phyloP scores from a whole-genome alignment of 805 yeast species.

The Yamadazyma endophytica region DNA sequence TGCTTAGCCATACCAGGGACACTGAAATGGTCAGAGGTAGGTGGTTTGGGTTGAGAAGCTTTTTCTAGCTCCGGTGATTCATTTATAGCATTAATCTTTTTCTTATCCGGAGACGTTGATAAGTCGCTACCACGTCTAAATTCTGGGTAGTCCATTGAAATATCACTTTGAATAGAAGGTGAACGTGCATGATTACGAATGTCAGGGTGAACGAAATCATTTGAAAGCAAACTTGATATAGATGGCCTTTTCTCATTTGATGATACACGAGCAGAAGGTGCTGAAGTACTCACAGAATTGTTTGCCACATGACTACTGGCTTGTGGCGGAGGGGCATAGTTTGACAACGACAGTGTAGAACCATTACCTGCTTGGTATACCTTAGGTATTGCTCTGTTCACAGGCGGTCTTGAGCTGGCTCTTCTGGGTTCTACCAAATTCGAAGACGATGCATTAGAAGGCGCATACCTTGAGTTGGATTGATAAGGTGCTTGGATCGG shows the following conservation, averaged over 20 bases:
- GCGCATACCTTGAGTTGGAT: constrained; percentile 13
- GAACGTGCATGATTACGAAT: constrained; percentile 18
- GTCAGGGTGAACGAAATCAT: constrained; percentile 13
- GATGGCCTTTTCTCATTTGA: constrained; percentile 15
- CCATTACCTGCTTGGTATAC: constrained; percentile 10
- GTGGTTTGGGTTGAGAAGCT: neutral
- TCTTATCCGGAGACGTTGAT: neutral
- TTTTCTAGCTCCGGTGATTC: constrained; percentile 11
- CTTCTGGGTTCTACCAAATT: no score
- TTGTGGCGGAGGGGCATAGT: no score
- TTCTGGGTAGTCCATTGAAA: constrained; percentile 25
- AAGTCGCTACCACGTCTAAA: neutral
- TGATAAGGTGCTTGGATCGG: neutral
- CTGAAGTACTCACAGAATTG: neutral
- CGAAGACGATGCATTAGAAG: constrained; percentile 19
- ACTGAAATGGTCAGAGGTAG: neutral
- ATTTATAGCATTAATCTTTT: constrained; percentile 6
- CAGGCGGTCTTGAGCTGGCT: no score
- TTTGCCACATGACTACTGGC: neutral
- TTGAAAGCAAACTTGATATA: constrained; percentile 16
- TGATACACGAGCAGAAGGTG: neutral
- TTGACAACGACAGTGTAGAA: no score
- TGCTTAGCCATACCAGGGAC: neutral
- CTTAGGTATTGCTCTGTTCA: constrained; percentile 7
- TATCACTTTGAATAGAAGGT: constrained; percentile 29